Percentiles rank a stretch among this genome's conserved stretches.
Conservation (phyloP, 257 asterid species). For the Solanum medicagineum region DNA sequence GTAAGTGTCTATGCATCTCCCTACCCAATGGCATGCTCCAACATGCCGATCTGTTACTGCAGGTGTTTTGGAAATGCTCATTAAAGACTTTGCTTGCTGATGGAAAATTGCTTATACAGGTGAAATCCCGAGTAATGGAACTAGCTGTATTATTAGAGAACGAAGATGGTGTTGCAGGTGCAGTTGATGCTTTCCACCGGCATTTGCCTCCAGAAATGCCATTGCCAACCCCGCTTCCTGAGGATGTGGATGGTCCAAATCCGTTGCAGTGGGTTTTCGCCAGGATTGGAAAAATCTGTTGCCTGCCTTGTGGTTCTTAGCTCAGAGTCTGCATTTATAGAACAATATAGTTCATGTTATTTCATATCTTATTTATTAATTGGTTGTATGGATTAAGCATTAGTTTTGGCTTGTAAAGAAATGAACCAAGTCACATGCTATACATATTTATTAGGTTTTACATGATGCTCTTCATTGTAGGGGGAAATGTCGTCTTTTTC, state of each 20-base stretch:
- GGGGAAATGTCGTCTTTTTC: not conserved
- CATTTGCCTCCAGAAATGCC: constrained; percentile 73
- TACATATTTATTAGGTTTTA: not conserved
- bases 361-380: constrained; percentile 12
- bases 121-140: constrained; percentile 65
- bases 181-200: constrained; percentile 87
- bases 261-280: constrained; percentile 75
- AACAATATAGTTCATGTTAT: constrained; percentile 7
- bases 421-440: not conserved
- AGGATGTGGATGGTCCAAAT: constrained; percentile 34
- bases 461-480: not conserved
- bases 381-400: constrained; percentile 2
- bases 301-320: constrained; percentile 46
- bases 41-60: not conserved
- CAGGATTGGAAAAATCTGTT: constrained; percentile 62
- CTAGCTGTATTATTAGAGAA: constrained; percentile 45
- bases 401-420: not conserved
- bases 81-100: not conserved
- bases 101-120: constrained; percentile 24
- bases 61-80: not conserved
- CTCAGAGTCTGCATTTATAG: not conserved
- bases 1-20: constrained; percentile 12
- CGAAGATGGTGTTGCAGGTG: constrained; percentile 92
- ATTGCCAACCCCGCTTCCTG: constrained; percentile 25
- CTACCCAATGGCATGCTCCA: not conserved